Evolutionary conservation across 2,329 filamentous ascomycete genomes (phyloP), one percentile per base, ranked within the genome.

Genomic region (Colletotrichum sidae): DNA sequence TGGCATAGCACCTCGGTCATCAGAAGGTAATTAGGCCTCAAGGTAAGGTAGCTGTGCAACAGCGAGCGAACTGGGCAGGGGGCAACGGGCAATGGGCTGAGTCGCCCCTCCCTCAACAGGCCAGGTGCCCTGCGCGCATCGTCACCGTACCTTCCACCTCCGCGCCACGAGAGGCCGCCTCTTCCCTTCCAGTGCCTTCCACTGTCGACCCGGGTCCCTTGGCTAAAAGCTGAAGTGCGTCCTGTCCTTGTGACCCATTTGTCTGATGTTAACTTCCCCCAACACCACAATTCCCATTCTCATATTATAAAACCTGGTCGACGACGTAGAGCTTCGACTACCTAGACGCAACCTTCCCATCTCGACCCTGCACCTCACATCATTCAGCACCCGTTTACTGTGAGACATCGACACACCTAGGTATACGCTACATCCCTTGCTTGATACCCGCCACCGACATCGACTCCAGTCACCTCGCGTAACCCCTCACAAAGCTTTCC

Each of bases 191-290:
- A n/a, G 44, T 25, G 15, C 15, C 11, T 38, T 38, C 2, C 37
- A 42, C 17, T 38, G 11, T 46, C 42, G n/a, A 35, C 34, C 4
- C 42, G 25, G 25, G 35, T 54, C 37, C 41, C 38, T 63, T 63
- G 63, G 37, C 52, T 50, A 56, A 53, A 54, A 66, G 39, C 58
- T 47, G 57, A 66, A 66, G 46, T 37, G 59, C 47, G 52, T 63
- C 59, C 63, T 63, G 52, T 63, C 59, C 63, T 63, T 50, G 53
- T 66, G 63, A 66, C 63, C 44, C 47, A 44, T 59, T 66, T 58
- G 13, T 66, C 63, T 63, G 63, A 66, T 66, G 52, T 45, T 11
- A 13, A 37, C 49, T 11, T 10, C 17, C 42, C 54, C 47, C 38
- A 38, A 54, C 44, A 46, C 25, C 38, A 5, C 57, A 49, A 25